These are phyloP conservation scores for Wickerhamiella bombiphila DNA, from an alignment of 805 yeast species.

Conservation along the genomic window DNA sequence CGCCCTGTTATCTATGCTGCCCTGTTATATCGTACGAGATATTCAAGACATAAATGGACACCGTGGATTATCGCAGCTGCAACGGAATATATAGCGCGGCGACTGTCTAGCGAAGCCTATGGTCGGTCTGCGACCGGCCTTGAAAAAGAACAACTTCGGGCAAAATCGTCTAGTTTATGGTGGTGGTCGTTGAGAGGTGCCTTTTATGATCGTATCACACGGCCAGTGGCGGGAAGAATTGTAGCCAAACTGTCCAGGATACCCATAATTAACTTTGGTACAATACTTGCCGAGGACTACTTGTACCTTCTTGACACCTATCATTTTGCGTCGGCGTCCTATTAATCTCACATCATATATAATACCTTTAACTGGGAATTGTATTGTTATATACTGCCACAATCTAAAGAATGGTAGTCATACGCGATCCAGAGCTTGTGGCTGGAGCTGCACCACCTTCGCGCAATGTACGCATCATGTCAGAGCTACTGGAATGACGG, in stretches of 20 bases:
- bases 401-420: constrained; percentile 11
- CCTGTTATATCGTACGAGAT: constrained; percentile 18
- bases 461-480: background rate
- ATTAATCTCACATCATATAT: background rate
- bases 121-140: constrained; percentile 12
- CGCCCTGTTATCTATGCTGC: constrained; percentile 28
- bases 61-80: constrained; percentile 29
- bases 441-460: background rate
- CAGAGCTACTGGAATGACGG: constrained; percentile 44
- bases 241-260: constrained; percentile 17
- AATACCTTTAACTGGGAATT: too few species aligned
- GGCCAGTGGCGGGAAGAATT: constrained; percentile 21
- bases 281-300: constrained; percentile 26
- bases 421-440: too few species aligned
- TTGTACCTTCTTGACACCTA: constrained; percentile 27
- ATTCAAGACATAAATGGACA: constrained; percentile 21
- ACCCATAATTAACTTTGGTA: constrained; percentile 23
- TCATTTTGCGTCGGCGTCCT: constrained; percentile 22
- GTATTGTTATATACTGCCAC: too few species aligned
- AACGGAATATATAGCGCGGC: constrained; percentile 23
- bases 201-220: constrained; percentile 23
- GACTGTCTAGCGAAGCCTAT: constrained; percentile 16
- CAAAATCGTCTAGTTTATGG: constrained; percentile 20
- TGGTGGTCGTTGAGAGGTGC: constrained; percentile 30
- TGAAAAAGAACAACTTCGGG: constrained; percentile 22